These are phyloP conservation scores for Metschnikowia shivogae DNA, from an alignment of 805 yeast species.

Conservation along the genomic window DNA sequence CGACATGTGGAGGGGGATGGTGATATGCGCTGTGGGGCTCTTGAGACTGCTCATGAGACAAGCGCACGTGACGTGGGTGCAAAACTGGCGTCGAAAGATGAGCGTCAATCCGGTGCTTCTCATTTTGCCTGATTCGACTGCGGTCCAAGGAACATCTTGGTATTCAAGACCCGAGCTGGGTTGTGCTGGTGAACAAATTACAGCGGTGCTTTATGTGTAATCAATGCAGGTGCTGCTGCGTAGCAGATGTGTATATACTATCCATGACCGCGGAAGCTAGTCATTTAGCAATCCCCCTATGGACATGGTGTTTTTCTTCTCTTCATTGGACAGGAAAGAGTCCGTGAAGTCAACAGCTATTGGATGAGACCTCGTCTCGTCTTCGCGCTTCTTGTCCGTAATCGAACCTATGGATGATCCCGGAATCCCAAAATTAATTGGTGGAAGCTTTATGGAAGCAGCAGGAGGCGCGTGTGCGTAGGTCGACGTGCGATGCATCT, in stretches of 20 bases:
- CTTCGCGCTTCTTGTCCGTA: conserved; percentile 1
- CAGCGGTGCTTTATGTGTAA: background rate
- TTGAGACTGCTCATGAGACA: conserved; percentile 6
- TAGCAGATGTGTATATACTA: background rate
- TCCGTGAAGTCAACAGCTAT: conserved; percentile 19
- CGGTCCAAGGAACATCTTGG: too few relatives aligned
- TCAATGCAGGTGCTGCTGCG: conserved; percentile 3
- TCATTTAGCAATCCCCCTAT: conserved; percentile 40
- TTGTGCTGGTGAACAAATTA: too few relatives aligned
- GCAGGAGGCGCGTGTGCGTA: background rate
- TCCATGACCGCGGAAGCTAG: background rate
- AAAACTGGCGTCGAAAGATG: background rate
- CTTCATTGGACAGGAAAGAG: conserved; percentile 10
- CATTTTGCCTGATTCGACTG: too few relatives aligned
- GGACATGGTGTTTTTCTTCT: conserved; percentile 27
- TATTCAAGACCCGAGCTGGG: too few relatives aligned
- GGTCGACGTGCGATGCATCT: background rate
- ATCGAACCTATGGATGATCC: too few relatives aligned
- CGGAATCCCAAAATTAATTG: background rate
- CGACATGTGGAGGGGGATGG: conserved; percentile 8
- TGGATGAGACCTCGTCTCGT: conserved; percentile 5
- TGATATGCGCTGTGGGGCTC: background rate
- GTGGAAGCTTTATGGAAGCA: conserved; percentile 1
- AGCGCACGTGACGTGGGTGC: conserved; percentile 22
- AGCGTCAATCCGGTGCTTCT: too few relatives aligned